These are phyloP conservation scores for Ustilago crameri DNA, from an alignment of 1,284 basidiomycete species.

Conservation along the genomic window DNA sequence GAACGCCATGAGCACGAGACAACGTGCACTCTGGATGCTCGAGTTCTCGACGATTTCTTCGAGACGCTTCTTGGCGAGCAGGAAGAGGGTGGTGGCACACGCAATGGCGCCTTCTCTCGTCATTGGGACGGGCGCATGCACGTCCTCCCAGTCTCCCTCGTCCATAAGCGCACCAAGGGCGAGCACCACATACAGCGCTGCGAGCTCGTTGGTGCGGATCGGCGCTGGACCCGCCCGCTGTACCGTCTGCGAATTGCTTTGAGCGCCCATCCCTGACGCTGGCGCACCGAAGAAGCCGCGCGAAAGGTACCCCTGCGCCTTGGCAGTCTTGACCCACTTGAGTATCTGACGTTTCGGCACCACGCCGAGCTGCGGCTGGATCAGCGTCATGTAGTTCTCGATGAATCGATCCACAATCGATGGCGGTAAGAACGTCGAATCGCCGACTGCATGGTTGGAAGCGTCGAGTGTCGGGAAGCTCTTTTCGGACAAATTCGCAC, in stretches of 20 bases:
- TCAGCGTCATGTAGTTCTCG: constrained; percentile 49
- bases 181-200: constrained; percentile 43
- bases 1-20: constrained; percentile 50
- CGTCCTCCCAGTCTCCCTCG: constrained; percentile 48
- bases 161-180: constrained; percentile 47
- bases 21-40: constrained; percentile 47
- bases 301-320: constrained; percentile 42
- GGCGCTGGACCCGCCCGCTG: constrained; percentile 7
- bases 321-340: constrained; percentile 50
- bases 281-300: constrained; percentile 42
- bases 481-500: constrained; percentile 29
- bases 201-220: constrained; percentile 49
- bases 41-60: constrained; percentile 52
- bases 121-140: constrained; percentile 37
- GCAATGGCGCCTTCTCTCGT: constrained; percentile 39
- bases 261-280: constrained; percentile 23
- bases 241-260: constrained; percentile 1
- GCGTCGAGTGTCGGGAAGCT: constrained; percentile 44
- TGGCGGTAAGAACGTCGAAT: constrained; percentile 45
- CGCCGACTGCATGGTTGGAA: constrained; percentile 33
- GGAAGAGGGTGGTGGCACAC: constrained; percentile 42
- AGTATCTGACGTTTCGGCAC: constrained; percentile 45
- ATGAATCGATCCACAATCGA: constrained; percentile 51
- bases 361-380: constrained; percentile 43
- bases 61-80: constrained; percentile 43